A percentile compares a stretch with the other conserved stretches of the same genome.
These are phyloP conservation scores for Aureobasidium zeae DNA, from an alignment of 2,329 filamentous ascomycete species.

Conservation along the genomic window DNA sequence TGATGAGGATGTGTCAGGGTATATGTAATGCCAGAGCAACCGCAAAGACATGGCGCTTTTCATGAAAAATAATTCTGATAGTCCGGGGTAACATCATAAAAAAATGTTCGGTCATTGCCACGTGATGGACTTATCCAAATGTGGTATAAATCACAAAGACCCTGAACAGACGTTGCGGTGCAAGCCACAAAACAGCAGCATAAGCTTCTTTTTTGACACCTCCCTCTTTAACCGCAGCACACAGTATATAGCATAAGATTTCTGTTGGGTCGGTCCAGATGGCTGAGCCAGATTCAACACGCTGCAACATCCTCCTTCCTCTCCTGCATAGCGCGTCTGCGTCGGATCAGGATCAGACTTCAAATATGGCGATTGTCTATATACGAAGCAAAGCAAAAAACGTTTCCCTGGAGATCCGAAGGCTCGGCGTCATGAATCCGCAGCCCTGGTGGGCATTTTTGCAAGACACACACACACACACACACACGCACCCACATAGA, in stretches of 20 bases:
- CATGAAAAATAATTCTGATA: conserved; percentile 1
- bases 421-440: too few species aligned
- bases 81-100: neutral
- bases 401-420: conserved; percentile 7
- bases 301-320: too few species aligned
- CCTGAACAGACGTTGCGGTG: conserved; percentile 11
- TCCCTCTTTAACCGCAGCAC: too few species aligned
- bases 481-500: too few species aligned
- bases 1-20: conserved; percentile 15
- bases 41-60: conserved; percentile 1
- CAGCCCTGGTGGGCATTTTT: too few species aligned
- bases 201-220: conserved; percentile 10
- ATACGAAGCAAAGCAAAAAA: conserved; percentile 10
- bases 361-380: too few species aligned
- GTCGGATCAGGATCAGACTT: too few species aligned
- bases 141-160: neutral
- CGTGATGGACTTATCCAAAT: neutral
- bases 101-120: neutral
- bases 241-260: conserved; percentile 5
- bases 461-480: too few species aligned
- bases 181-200: conserved; percentile 11
- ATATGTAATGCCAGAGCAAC: conserved; percentile 14
- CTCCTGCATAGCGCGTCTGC: conserved; percentile 5
- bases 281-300: too few species aligned
- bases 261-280: too few species aligned